Percentiles rank a stretch among this genome's conserved stretches.
Conservation (phyloP, 2,329 filamentous ascomycete species). For the Colletotrichum orchidophilum region DNA sequence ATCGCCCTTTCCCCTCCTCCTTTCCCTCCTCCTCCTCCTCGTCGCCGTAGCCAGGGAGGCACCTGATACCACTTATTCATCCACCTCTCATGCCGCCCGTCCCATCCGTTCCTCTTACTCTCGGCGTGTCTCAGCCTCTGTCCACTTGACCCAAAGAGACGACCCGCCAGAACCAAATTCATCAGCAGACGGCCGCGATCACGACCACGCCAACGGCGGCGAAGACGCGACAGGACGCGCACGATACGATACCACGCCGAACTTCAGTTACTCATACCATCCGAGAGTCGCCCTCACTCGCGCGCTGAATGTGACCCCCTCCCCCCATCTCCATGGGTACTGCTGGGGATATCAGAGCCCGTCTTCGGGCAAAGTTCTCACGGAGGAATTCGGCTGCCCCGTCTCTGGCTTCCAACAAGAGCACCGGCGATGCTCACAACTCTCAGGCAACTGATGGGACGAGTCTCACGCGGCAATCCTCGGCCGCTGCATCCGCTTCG, state of each 20-base stretch:
- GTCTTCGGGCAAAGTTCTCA: slow-evolving; percentile 57
- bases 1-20: background rate
- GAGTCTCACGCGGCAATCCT: slow-evolving; percentile 32
- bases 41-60: background rate
- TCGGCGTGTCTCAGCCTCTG: slow-evolving; percentile 11
- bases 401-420: slow-evolving; percentile 43
- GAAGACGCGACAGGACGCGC: background rate
- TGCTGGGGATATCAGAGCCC: slow-evolving; percentile 54
- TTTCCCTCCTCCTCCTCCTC: background rate
- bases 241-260: background rate
- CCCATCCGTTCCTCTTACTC: background rate
- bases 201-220: background rate
- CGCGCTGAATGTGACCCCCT: slow-evolving; percentile 4
- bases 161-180: background rate
- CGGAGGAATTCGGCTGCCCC: slow-evolving; percentile 52
- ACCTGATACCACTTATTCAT: slow-evolving; percentile 2
- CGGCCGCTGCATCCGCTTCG: slow-evolving; percentile 25
- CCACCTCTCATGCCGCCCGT: slow-evolving; percentile 8
- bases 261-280: background rate
- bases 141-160: slow-evolving; percentile 1
- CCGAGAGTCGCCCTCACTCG: background rate
- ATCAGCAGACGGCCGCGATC: background rate
- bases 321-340: slow-evolving; percentile 16
- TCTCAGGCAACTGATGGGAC: slow-evolving; percentile 40
- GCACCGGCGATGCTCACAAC: slow-evolving; percentile 39